A percentile compares a stretch with the other conserved stretches of the same genome.
Evolutionary conservation across 495 filamentous ascomycete species (phyloP).

Genomic region (Cetradonia linearis): DNA sequence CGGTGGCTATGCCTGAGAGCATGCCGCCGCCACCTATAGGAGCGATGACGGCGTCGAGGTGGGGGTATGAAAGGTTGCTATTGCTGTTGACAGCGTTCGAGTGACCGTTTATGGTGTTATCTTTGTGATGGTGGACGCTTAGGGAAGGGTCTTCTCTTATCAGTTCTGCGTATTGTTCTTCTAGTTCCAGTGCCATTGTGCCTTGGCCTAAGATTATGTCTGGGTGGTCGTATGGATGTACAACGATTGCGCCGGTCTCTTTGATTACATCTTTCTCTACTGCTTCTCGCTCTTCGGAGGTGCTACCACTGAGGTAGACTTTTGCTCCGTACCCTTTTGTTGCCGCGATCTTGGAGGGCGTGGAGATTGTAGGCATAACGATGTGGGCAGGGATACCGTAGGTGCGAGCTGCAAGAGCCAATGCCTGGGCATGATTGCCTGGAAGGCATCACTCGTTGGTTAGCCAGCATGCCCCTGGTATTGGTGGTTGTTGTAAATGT

Average conservation of each 20-base stretch:
- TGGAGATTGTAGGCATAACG: slow-evolving; percentile 80
- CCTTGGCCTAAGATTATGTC: slow-evolving; percentile 89
- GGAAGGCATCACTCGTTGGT: not conserved
- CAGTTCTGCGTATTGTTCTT: slow-evolving; percentile 53
- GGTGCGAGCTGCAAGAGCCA: slow-evolving; percentile 71
- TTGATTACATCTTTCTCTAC: slow-evolving; percentile 55
- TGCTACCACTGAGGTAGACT: slow-evolving; percentile 77
- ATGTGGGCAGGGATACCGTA: slow-evolving; percentile 62
- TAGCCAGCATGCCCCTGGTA: not conserved
- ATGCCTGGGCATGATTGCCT: slow-evolving; percentile 93
- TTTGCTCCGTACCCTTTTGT: slow-evolving; percentile 63
- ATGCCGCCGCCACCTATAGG: slow-evolving; percentile 86
- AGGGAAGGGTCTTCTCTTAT: slow-evolving; percentile 28
- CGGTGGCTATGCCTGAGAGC: slow-evolving; percentile 71
- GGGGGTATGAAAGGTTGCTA: not conserved
- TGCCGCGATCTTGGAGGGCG: slow-evolving; percentile 75
- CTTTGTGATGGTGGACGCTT: slow-evolving; percentile 18
- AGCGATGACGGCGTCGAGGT: slow-evolving; percentile 69
- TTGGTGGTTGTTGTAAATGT: no score
- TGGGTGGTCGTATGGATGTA: slow-evolving; percentile 87
- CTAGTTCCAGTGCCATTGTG: slow-evolving; percentile 75
- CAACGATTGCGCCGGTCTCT: slow-evolving; percentile 60
- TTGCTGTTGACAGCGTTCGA: not conserved
- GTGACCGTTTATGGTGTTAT: slow-evolving; percentile 6
- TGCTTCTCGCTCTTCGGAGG: slow-evolving; percentile 69